These are phyloP conservation scores for Beauveria caledonica DNA, from an alignment of 2,329 filamentous ascomycete genomes.

Conservation along the genomic window DNA sequence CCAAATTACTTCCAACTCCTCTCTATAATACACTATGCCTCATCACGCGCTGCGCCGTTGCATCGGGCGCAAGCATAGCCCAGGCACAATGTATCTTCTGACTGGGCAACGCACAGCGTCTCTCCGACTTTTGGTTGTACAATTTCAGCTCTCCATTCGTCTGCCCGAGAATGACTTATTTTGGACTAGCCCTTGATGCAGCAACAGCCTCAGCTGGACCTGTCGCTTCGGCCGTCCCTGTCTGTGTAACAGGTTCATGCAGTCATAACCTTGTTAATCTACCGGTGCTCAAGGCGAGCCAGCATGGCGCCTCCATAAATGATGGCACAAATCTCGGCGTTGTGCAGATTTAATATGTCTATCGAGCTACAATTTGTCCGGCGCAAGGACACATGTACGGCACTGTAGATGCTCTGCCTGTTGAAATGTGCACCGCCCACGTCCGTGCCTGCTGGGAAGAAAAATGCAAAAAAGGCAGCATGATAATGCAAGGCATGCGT, in stretches of 20 bases:
- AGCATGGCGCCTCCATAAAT: neutral
- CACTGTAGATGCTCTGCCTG: no score
- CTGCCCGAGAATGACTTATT: neutral
- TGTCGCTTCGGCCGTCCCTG: neutral
- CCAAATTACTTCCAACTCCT: neutral
- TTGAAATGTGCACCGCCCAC: neutral
- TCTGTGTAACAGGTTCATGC: no score
- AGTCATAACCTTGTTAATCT: neutral
- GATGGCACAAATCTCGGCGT: no score
- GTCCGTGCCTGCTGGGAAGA: neutral
- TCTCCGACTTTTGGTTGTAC: neutral
- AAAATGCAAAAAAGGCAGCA: neutral
- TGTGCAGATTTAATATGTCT: no score
- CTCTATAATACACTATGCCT: neutral
- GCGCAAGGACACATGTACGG: no score
- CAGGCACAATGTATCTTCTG: neutral
- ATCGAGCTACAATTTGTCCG: no score
- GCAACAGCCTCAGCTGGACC: neutral
- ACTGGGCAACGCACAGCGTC: neutral
- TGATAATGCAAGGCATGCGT: neutral
- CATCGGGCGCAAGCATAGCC: neutral
- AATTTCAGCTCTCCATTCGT: neutral
- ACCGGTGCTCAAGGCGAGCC: neutral
- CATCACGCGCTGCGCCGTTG: neutral
- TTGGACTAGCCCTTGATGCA: neutral